These are phyloP conservation scores for Tolypocladium ophioglossoides DNA, from an alignment of 2,329 filamentous ascomycete species.

Conservation along the genomic window DNA sequence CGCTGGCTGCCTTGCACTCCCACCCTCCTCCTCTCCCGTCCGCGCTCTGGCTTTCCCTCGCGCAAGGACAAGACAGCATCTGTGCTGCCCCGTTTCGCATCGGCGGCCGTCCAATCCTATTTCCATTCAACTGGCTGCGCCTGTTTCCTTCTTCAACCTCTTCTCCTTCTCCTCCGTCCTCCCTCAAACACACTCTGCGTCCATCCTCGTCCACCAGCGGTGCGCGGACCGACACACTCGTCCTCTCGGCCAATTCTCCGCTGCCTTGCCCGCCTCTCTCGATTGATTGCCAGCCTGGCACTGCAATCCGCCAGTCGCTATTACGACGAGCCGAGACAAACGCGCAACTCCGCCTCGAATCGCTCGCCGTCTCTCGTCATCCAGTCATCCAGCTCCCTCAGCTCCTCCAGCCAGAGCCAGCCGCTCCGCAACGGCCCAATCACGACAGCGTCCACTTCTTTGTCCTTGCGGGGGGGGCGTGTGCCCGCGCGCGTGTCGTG, in stretches of 20 bases:
- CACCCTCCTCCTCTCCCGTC: background rate
- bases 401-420: background rate
- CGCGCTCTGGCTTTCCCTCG: background rate
- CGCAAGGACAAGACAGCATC: background rate
- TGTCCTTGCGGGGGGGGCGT: conserved; percentile 3
- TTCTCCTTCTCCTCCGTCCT: background rate
- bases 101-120: background rate
- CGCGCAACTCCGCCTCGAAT: background rate
- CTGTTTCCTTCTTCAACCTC: background rate
- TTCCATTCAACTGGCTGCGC: background rate
- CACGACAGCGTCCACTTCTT: background rate
- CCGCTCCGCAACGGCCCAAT: background rate
- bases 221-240: background rate
- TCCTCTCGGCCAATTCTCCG: background rate
- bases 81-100: background rate
- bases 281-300: background rate
- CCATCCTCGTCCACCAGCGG: background rate
- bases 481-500: conserved; percentile 2
- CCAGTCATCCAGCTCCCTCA: background rate
- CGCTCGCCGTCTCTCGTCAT: background rate
- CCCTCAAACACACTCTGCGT: background rate
- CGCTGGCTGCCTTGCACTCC: background rate
- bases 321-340: background rate
- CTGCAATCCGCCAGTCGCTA: background rate
- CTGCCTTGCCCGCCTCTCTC: background rate